Base-by-base conservation (phyloP, 139 green algal species). In the Diplosphaera chodatii region DNA sequence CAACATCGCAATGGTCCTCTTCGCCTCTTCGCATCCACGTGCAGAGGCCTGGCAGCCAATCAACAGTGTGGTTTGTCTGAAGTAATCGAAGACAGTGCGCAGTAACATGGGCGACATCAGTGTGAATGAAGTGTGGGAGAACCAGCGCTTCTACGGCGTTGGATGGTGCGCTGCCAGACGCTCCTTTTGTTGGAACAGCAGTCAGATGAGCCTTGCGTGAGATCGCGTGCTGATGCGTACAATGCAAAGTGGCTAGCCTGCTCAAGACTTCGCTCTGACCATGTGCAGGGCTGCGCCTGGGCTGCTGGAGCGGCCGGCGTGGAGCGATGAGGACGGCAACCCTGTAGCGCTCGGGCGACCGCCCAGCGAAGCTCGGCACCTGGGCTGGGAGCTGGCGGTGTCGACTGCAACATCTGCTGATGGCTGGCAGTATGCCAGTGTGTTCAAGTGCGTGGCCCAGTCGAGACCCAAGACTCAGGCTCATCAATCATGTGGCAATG, bases 381-480 rank as follows among this genome's bases (percentile, higher is more conserved):
- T 29, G 5, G 63, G 16, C 18, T 87, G 76, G 80, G 63, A 79
- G 32, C 6, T 73, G 18, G 73, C 71, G 3, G 70, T 82, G 8
- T 70, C 30, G 0, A 25, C 56, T 16, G 75, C 65, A 55, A 86
- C 82, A 0, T 80, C 86, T 25, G 21, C 65, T 0, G 68, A 87
- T 27, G 82, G 82, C 40, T 87, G 77, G 74, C 67, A 78, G 31
- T 86, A 87, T 65, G 82, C 55, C 32, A 83, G 74, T 32, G 80
- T 87, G 4, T 86, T 87, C 70, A 84, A 80, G 75, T 82, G 69
- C 48, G 68, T 25, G n/a, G n/a, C n/a, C n/a, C n/a, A n/a, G n/a
- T n/a, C n/a, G n/a, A n/a, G n/a, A n/a, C n/a, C n/a, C n/a, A n/a
- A n/a, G n/a, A n/a, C n/a, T n/a, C n/a, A n/a, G n/a, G n/a, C n/a